Percentiles rank a stretch among this genome's conserved stretches.
Conservation (phyloP, 768 basidiomycete genomes). For the Mrakia frigida region DNA sequence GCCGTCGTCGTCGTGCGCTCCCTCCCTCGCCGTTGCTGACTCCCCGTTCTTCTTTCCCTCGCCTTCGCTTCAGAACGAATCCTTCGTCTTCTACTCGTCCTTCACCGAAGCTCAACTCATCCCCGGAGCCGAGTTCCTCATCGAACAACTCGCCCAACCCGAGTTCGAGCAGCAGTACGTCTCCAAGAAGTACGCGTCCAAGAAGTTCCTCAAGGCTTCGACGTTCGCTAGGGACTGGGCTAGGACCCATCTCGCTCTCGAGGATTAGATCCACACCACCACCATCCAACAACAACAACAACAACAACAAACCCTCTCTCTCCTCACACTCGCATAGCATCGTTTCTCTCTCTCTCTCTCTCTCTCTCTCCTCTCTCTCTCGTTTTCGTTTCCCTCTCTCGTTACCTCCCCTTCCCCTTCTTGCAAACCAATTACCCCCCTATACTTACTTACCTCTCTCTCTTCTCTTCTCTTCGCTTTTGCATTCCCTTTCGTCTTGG, state of each 20-base stretch:
- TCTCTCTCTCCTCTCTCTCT: neutral
- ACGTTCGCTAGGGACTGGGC: conserved; percentile 27
- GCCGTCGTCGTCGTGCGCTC: neutral
- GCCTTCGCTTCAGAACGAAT: conserved; percentile 59
- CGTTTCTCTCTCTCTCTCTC: neutral
- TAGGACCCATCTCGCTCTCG: conserved; percentile 7
- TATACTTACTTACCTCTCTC: neutral
- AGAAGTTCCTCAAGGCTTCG: conserved; percentile 52
- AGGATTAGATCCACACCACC: neutral
- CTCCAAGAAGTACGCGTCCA: conserved; percentile 93
- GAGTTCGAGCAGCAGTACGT: conserved; percentile 80
- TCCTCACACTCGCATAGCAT: conserved; percentile 1
- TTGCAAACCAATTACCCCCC: neutral
- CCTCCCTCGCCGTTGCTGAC: neutral
- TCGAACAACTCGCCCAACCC: conserved; percentile 73
- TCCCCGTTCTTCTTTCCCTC: conserved; percentile 27
- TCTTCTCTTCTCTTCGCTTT: conserved; percentile 13
- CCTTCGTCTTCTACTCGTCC: conserved; percentile 87
- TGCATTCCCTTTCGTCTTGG: neutral
- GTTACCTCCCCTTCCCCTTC: neutral
- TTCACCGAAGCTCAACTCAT: conserved; percentile 83
- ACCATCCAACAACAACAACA: neutral
- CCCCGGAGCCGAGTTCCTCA: conserved; percentile 70
- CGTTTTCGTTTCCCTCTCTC: neutral
- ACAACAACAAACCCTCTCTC: neutral